Conservation (phyloP, 2,329 filamentous ascomycete species). For the Beauveria brongniartii region DNA sequence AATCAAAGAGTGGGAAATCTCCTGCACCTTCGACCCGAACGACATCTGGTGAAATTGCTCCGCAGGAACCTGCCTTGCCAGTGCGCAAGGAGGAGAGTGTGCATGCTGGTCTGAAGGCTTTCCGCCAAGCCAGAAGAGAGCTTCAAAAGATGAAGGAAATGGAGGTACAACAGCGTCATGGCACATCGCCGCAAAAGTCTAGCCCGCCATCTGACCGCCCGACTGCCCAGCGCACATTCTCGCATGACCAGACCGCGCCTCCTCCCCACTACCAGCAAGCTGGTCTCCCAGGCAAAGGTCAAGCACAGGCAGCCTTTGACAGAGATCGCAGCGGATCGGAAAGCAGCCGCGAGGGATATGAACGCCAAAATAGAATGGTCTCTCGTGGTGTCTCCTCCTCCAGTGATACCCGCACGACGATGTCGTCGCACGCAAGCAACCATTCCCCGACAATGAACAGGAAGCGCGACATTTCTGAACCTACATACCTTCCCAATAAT, state of each 20-base stretch:
- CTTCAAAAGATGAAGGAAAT: conserved; percentile 48
- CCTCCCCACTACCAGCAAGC: conserved; percentile 37
- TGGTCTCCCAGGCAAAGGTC: conserved; percentile 22
- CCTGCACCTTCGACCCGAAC: conserved; percentile 33
- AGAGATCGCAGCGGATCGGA: conserved; percentile 49
- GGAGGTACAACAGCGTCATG: conserved; percentile 38
- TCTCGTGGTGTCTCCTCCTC: neutral
- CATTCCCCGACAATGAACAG: conserved; percentile 27
- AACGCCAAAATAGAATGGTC: conserved; percentile 21
- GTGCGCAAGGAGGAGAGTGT: conserved; percentile 32
- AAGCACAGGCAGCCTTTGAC: conserved; percentile 30
- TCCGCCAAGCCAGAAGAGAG: conserved; percentile 49
- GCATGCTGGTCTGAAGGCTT: conserved; percentile 46
- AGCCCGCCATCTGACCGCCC: conserved; percentile 16
- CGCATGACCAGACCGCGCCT: conserved; percentile 36
- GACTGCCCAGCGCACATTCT: conserved; percentile 28
- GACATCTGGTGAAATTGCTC: conserved; percentile 16
- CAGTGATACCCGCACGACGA: conserved; percentile 25
- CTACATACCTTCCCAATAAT: conserved; percentile 30
- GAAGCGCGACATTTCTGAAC: conserved; percentile 43
- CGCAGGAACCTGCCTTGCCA: conserved; percentile 1
- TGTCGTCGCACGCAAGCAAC: conserved; percentile 19
- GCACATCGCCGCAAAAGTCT: conserved; percentile 18
- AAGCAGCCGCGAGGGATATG: conserved; percentile 38
- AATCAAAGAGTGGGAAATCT: conserved; percentile 44